A percentile compares a stretch with the other conserved stretches of the same genome.
Evolutionary conservation across 176 grass and related monocot genomes (phyloP).

Genomic region (Sorghum bicolor): Sorghum_bicolor_NCBIv3 NC_012870.2:11599501-11600000

Average conservation of each 20-base stretch:
- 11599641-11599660: not conserved
- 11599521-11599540: slow-evolving; percentile 32
- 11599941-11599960: slow-evolving; percentile 69
- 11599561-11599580: not conserved
- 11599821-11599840: slow-evolving; percentile 9
- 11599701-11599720: not conserved
- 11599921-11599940: slow-evolving; percentile 27
- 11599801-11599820: not conserved
- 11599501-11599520: slow-evolving; percentile 28
- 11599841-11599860: not conserved
- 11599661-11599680: not conserved
- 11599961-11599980: slow-evolving; percentile 69
- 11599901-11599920: not conserved
- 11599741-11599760: slow-evolving; percentile 8
- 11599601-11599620: slow-evolving; percentile 43
- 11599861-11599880: not conserved
- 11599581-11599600: slow-evolving; percentile 18
- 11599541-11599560: slow-evolving; percentile 16
- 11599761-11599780: slow-evolving; percentile 5
- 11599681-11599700: slow-evolving; percentile 3
- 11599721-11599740: not conserved
- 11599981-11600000: slow-evolving; percentile 70
- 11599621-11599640: slow-evolving; percentile 2
- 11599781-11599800: not conserved
- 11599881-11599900: not conserved